Evolutionary conservation across 1,139 yeast species (phyloP).

Genomic region (Hyphopichia burtonii): DNA sequence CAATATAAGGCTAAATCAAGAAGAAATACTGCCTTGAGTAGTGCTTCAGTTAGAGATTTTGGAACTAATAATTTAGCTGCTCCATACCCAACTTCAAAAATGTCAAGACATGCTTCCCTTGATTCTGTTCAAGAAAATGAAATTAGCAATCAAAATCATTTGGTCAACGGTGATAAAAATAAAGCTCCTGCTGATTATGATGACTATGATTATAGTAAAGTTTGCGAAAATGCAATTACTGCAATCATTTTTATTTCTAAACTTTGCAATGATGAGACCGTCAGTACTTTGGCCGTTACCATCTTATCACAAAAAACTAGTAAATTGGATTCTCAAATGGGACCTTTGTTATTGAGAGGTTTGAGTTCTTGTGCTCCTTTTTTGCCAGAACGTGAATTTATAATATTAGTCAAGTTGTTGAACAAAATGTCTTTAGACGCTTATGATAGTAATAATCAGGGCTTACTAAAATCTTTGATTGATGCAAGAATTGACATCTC

Average conservation of each 20-base stretch:
- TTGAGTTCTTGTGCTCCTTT: constrained; percentile 57
- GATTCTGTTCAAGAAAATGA: constrained; percentile 13
- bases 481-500: constrained; percentile 57
- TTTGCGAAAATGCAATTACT: constrained; percentile 63
- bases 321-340: constrained; percentile 37
- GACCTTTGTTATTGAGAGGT: constrained; percentile 51
- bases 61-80: constrained; percentile 4
- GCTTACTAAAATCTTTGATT: constrained; percentile 35
- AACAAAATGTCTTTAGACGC: constrained; percentile 39
- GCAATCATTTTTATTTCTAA: constrained; percentile 73
- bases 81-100: constrained; percentile 3
- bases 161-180: constrained; percentile 2
- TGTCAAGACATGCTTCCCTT: constrained; percentile 18
- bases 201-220: constrained; percentile 29
- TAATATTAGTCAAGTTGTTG: constrained; percentile 50
- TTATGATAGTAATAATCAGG: constrained; percentile 28
- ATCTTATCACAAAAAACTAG: constrained; percentile 79
- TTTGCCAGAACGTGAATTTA: constrained; percentile 60
- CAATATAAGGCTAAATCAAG: constrained; percentile 23
- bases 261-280: constrained; percentile 68
- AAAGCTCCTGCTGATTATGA: constrained; percentile 18
- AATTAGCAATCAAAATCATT: constrained; percentile 3
- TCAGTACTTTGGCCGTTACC: constrained; percentile 79
- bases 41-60: constrained; percentile 13
- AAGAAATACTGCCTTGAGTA: constrained; percentile 21